Conservation (phyloP, 176 grass and related monocot species). For the Carex pumila region DNA sequence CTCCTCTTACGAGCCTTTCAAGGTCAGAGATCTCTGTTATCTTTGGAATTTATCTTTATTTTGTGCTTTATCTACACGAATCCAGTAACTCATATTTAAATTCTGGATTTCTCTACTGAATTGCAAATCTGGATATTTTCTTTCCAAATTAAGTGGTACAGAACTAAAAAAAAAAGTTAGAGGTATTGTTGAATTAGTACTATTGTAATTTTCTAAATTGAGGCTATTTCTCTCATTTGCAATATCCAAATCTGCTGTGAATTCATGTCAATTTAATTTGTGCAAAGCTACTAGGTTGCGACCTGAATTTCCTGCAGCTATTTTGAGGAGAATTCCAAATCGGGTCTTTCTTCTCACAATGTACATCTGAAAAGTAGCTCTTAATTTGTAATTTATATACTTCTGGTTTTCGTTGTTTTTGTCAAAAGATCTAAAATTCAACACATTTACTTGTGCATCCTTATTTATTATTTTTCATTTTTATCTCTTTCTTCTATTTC, state of each 20-base stretch:
- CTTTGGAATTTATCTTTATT: slow-evolving; percentile 2
- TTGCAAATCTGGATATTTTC: slow-evolving; percentile 4
- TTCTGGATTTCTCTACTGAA: background rate
- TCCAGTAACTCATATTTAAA: background rate
- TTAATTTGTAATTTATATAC: background rate
- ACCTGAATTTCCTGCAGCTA: background rate
- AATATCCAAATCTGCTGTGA: slow-evolving; percentile 11
- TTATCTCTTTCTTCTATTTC: slow-evolving; percentile 22
- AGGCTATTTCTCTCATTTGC: background rate
- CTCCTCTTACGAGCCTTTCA: slow-evolving; percentile 21
- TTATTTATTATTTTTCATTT: slow-evolving; percentile 23
- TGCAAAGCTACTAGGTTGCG: background rate
- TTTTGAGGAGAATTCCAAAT: slow-evolving; percentile 5
- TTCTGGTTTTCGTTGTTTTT: background rate
- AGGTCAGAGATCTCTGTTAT: slow-evolving; percentile 23
- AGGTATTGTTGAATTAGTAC: background rate
- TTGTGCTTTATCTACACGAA: slow-evolving; percentile 4
- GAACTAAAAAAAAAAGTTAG: background rate
- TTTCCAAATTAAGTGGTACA: background rate
- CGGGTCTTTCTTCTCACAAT: background rate
- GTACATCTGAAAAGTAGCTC: slow-evolving; percentile 3
- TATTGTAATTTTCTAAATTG: background rate
- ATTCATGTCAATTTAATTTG: background rate
- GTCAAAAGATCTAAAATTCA: background rate
- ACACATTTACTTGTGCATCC: slow-evolving; percentile 6